Base-by-base conservation (phyloP, 176 grass and related monocot species). In the Musa itinerans region DNA sequence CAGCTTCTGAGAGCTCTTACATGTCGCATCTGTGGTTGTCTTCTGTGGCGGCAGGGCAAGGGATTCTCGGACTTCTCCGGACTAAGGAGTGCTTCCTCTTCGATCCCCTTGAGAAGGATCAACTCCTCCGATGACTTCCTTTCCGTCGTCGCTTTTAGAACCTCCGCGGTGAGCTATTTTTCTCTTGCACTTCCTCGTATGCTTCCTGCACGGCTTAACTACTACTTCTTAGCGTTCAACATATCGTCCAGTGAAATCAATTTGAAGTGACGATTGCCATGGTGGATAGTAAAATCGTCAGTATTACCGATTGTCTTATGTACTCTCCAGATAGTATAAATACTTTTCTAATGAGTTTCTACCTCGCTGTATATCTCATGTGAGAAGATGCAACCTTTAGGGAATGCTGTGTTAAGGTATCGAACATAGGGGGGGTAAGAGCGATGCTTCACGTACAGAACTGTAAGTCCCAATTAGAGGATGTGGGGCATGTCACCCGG, bases 121-220 rank as follows among this genome's bases (percentile, higher is more conserved):
- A 56, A 54, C 72, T 55, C 53, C 22, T 74, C 72, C 13, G 72
- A 74, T 24, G 53, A 74, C 72, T 74, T 74, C 72, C 6, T 74
- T 13, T 74, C 72, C 0, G 11, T 74, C 72, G 25, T 74, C 53
- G 53, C 72, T 24, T 74, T 58, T 17, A 74, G 53, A 27, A 74
- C 72, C 53, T 22, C 72, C 19, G 72, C 72, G 15, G 72, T 74
- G 22, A 58, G 72, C 53, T 69, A 16, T 9, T 29, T 15, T 10
- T 24, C 19, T 29, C 63, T 29, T 43, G 34, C 57, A 0, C 57
- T 20, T 4, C 14, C 57, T 6, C 3, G 5, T 8, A 14, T 17
- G 17, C 2, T n/a, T 17, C 57, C 13, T n/a, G 1, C 57, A 14
- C 57, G 1, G 17, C n/a, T 62, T 17, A 62, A 6, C 2, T 6